These are phyloP conservation scores for Termitomyces sp. DNA, from an alignment of 768 basidiomycete species.

Conservation along the genomic window DNA sequence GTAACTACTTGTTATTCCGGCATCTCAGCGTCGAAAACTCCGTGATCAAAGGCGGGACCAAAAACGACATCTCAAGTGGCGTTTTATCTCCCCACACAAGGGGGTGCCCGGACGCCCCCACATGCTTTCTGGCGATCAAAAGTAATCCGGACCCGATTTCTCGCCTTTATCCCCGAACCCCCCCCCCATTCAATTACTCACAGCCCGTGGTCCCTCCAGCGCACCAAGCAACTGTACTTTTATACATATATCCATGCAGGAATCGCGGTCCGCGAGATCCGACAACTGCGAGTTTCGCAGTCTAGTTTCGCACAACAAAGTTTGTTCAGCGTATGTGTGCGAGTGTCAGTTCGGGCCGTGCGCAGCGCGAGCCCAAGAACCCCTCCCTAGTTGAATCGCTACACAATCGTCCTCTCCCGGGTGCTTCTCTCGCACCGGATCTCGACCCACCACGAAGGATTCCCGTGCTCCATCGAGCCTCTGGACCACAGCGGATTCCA, in stretches of 20 bases:
- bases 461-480: constrained; percentile 2
- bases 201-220: too few species aligned
- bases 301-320: constrained; percentile 1
- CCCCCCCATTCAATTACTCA: too few species aligned
- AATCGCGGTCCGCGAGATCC: neutral
- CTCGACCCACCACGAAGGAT: neutral
- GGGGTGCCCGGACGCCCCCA: too few species aligned
- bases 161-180: constrained; percentile 10
- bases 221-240: too few species aligned
- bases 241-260: too few species aligned
- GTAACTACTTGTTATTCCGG: constrained; percentile 1
- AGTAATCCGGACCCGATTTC: constrained; percentile 8
- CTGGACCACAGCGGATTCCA: too few species aligned
- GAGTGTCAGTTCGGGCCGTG: neutral
- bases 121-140: constrained; percentile 1
- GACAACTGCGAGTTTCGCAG: neutral
- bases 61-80: neutral
- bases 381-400: too few species aligned
- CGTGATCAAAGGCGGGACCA: neutral
- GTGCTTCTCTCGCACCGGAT: neutral
- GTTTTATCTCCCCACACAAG: neutral
- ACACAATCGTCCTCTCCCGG: neutral
- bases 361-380: too few species aligned
- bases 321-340: neutral
- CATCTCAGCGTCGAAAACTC: constrained; percentile 1